Evolutionary conservation across 805 yeast species (phyloP), one percentile per base, ranked within the genome.

Genomic region (Starmerella kuoi): DNA sequence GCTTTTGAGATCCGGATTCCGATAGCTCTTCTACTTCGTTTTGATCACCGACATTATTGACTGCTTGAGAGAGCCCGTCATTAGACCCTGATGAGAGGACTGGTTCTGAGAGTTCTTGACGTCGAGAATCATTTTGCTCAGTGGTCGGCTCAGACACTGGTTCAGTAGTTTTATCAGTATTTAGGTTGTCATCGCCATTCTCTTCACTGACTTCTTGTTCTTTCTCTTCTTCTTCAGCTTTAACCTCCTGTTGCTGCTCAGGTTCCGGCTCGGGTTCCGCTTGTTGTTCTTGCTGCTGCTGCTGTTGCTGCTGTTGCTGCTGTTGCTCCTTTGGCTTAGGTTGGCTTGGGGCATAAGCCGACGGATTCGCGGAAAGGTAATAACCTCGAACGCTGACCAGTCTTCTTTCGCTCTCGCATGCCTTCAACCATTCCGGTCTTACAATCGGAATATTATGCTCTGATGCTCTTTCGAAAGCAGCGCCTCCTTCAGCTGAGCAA

Each of bases 401-500:
- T 55, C 95, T 66, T 53, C 91, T 74, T 56, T 87, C 96, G 33
- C 70, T 61, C 54, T 83, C 94, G 65, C 97, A 91, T 0, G 96
- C 95, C 61, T 81, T 79, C 44, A 91, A 66, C 97, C 97, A 91
- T 59, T 91, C 96, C 0, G 98, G 97, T 60, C 94, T 73, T 22
- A 91, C 87, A 31, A 91, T 74, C 2, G 98, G 98, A 42, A 91
- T 85, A 57, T 86, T 91, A 65, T 76, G 73, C 40, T 79, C 86
- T 47, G 72, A 69, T 1, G 97, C 98, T 57, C 76, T 79, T 48
- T 76, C 68, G 64, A 74, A 81, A 60, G 83, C 87, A 15, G 77
- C 69, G n/a, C 84, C 85, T 32, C 66, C 65, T 37, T 77, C 76
- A 18, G 73, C 69, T 14, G 93, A 79, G 48, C 81, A 72, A n/a